Conservation (phyloP, 768 basidiomycete species). For the Gymnopilus junonius region DNA sequence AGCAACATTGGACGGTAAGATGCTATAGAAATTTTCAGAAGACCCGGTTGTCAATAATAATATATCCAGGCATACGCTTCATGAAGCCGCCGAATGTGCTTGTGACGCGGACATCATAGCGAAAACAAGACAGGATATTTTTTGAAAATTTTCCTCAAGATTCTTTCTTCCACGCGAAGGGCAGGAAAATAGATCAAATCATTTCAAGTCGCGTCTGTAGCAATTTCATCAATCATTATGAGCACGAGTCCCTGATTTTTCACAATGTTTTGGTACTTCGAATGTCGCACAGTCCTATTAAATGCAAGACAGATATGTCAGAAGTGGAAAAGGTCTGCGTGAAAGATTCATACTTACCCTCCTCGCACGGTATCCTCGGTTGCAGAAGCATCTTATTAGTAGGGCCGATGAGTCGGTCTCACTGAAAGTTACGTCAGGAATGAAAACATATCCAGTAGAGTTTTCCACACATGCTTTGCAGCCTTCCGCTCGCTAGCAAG, state of each 20-base stretch:
- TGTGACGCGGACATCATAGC: conserved; percentile 32
- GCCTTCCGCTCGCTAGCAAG: not conserved
- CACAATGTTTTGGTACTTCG: conserved; percentile 29
- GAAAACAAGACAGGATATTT: not conserved
- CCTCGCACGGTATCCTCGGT: conserved; percentile 45
- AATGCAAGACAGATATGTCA: not conserved
- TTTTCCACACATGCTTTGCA: not conserved
- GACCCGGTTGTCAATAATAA: not conserved
- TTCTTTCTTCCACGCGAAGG: conserved; percentile 40
- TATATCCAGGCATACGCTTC: conserved; percentile 23
- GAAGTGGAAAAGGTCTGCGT: not conserved
- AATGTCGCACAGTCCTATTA: conserved; percentile 36
- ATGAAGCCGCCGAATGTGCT: conserved; percentile 34
- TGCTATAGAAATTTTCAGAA: conserved; percentile 2
- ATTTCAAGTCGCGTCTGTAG: conserved; percentile 41
- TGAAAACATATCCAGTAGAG: not conserved
- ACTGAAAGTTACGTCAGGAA: no score
- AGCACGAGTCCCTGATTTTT: no score
- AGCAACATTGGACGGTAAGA: conserved; percentile 18
- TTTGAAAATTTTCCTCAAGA: conserved; percentile 30
- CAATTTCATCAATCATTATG: conserved; percentile 34
- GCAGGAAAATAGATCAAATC: conserved; percentile 52
- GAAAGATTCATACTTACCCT: conserved; percentile 30
- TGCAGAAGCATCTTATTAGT: conserved; percentile 36
- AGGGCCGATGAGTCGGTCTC: no score